A percentile compares a stretch with the other conserved stretches of the same genome.
These are phyloP conservation scores for Ambrosiella beaveri DNA, from an alignment of 2,329 filamentous ascomycete genomes.

Conservation along the genomic window DNA sequence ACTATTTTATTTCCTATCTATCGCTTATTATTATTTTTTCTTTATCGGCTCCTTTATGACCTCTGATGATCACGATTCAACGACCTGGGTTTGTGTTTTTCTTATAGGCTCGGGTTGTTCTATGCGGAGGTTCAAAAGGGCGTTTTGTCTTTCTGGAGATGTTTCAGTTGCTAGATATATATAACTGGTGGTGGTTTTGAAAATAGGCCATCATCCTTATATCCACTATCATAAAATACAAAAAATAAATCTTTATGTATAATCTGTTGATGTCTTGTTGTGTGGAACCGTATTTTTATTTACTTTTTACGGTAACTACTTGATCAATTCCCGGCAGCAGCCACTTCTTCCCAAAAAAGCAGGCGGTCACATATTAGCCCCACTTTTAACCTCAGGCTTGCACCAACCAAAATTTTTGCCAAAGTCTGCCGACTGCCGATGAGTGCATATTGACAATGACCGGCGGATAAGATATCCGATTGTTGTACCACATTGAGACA, in stretches of 20 bases:
- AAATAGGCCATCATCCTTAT: no score
- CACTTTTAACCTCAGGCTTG: constrained; percentile 3
- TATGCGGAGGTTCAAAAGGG: neutral
- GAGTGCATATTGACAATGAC: neutral
- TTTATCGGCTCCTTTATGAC: neutral
- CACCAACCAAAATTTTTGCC: constrained; percentile 3
- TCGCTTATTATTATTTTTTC: neutral
- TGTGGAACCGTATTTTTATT: neutral
- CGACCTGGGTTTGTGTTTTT: neutral
- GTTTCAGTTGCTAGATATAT: neutral
- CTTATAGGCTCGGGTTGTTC: neutral
- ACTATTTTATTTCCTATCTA: neutral
- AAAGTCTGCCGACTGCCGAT: neutral
- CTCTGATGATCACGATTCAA: neutral
- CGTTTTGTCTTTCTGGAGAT: neutral
- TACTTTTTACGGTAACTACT: neutral
- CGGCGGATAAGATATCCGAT: no score
- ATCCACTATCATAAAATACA: no score
- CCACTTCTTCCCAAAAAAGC: neutral
- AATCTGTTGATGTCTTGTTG: neutral
- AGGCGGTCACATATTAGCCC: constrained; percentile 5
- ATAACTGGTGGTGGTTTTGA: no score
- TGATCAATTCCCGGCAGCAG: neutral
- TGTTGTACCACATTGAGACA: no score
- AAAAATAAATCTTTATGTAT: no score